A percentile compares a stretch with the other conserved stretches of the same genome.
Evolutionary conservation across 2,329 filamentous ascomycete genomes (phyloP).

Genomic region (Penicillium griseofulvum): DNA sequence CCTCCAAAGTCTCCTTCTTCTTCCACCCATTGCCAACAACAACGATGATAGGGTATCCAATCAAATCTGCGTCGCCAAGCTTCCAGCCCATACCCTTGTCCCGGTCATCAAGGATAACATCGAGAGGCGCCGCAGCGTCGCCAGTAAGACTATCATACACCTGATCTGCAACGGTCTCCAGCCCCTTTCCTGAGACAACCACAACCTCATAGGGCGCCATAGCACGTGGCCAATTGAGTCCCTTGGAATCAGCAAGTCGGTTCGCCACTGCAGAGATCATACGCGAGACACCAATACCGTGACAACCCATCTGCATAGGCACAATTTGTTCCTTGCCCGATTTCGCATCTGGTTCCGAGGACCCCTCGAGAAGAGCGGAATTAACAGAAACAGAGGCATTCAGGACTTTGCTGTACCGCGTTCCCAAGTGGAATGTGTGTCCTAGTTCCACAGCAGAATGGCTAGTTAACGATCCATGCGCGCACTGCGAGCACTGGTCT

Average conservation of each 20-base stretch:
- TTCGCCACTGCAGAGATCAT: slow-evolving; percentile 85
- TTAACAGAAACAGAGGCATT: slow-evolving; percentile 59
- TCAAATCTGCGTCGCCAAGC: slow-evolving; percentile 80
- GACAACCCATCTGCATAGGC: slow-evolving; percentile 88
- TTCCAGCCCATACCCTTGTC: slow-evolving; percentile 73
- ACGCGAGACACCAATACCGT: slow-evolving; percentile 89
- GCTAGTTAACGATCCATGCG: slow-evolving; percentile 59
- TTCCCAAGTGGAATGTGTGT: slow-evolving; percentile 92
- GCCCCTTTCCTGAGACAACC: slow-evolving; percentile 57
- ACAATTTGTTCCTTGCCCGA: slow-evolving; percentile 40
- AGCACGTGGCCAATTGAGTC: slow-evolving; percentile 80
- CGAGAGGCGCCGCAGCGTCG: slow-evolving; percentile 42
- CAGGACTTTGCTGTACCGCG: slow-evolving; percentile 77
- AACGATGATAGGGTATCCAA: slow-evolving; percentile 82
- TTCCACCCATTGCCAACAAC: slow-evolving; percentile 73
- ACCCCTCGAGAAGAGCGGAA: slow-evolving; percentile 18
- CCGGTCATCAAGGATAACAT: slow-evolving; percentile 74
- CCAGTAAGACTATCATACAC: slow-evolving; percentile 63
- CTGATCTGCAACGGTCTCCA: slow-evolving; percentile 50
- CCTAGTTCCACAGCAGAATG: slow-evolving; percentile 82
- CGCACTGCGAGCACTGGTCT: slow-evolving; percentile 71
- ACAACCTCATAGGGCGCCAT: slow-evolving; percentile 82
- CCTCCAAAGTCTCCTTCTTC: slow-evolving; percentile 60
- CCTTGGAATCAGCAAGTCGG: slow-evolving; percentile 66
- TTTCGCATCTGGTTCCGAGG: slow-evolving; percentile 18